A percentile compares a stretch with the other conserved stretches of the same genome.
phyloP scores from a whole-genome alignment of 352 stramenopile genomes.

The Pythium rhizo-oryzae region DNA sequence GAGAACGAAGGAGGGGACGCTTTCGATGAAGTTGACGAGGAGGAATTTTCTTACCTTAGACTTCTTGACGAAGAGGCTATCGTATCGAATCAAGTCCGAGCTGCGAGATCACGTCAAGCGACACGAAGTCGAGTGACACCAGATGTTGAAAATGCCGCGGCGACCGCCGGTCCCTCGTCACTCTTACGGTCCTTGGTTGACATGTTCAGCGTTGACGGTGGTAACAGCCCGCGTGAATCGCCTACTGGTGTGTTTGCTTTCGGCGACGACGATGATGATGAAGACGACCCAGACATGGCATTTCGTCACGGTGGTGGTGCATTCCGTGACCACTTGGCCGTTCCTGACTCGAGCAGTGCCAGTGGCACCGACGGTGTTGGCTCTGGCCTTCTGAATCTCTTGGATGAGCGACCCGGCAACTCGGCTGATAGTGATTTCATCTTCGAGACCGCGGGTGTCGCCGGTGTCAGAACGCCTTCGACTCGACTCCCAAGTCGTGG shows the following conservation, averaged over 20 bases:
- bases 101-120: slow-evolving; percentile 7
- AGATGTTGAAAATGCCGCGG: slow-evolving; percentile 1
- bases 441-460: slow-evolving; percentile 31
- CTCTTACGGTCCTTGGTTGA: slow-evolving; percentile 33
- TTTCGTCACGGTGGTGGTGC: slow-evolving; percentile 19
- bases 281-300: slow-evolving; percentile 37
- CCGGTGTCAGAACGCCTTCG: neutral
- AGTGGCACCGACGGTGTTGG: slow-evolving; percentile 8
- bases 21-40: slow-evolving; percentile 81
- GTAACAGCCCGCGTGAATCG: slow-evolving; percentile 3
- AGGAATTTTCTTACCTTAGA: slow-evolving; percentile 83
- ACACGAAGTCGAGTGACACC: slow-evolving; percentile 1
- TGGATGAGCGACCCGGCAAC: slow-evolving; percentile 18
- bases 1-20: slow-evolving; percentile 76
- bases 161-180: neutral
- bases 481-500: neutral
- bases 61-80: slow-evolving; percentile 68
- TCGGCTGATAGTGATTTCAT: slow-evolving; percentile 30
- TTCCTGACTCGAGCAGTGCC: neutral
- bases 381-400: slow-evolving; percentile 19
- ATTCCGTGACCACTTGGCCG: neutral
- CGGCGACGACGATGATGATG: slow-evolving; percentile 35
- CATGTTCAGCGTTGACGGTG: slow-evolving; percentile 33
- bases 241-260: slow-evolving; percentile 31
- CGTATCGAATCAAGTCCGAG: slow-evolving; percentile 20